Percentiles rank a stretch among this genome's conserved stretches.
Evolutionary conservation across 169 alveolate species (phyloP).

Genomic region (Plasmodium berghei): DNA sequence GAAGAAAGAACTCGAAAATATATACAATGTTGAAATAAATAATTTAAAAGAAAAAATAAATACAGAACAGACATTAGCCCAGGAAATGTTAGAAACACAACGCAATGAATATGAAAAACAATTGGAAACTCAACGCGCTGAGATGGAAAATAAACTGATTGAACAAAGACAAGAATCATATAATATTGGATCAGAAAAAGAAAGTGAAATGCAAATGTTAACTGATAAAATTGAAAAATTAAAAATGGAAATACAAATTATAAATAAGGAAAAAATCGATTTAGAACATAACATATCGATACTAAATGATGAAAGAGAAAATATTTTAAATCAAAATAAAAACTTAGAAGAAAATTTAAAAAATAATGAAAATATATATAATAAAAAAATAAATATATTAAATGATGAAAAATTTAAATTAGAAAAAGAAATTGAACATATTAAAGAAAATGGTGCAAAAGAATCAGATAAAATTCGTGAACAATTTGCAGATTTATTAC

Average conservation of each 20-base stretch:
- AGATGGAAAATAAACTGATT: slow-evolving; percentile 2
- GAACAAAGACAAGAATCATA: slow-evolving; percentile 10
- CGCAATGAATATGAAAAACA: slow-evolving; percentile 16
- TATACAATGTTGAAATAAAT: slow-evolving; percentile 11
- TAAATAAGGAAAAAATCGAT: slow-evolving; percentile 31
- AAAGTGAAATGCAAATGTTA: slow-evolving; percentile 15
- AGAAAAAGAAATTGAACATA: slow-evolving; percentile 35
- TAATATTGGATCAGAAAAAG: slow-evolving; percentile 1
- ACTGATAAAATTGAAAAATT: slow-evolving; percentile 27
- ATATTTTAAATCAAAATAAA: slow-evolving; percentile 18
- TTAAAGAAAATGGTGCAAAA: slow-evolving; percentile 15
- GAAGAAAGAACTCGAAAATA: slow-evolving; percentile 11
- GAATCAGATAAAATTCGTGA: slow-evolving; percentile 70
- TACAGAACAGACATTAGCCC: neutral
- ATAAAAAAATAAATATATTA: slow-evolving; percentile 15
- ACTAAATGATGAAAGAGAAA: slow-evolving; percentile 57
- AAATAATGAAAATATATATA: slow-evolving; percentile 57
- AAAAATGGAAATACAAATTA: slow-evolving; percentile 9
- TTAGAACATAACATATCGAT: slow-evolving; percentile 33
- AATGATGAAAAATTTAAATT: slow-evolving; percentile 43
- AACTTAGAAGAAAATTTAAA: slow-evolving; percentile 59
- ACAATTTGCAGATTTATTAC: slow-evolving; percentile 57
- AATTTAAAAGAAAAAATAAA: slow-evolving; percentile 3
- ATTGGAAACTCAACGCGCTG: neutral
- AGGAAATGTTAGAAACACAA: neutral